Base-by-base conservation (phyloP, 805 yeast species). In the Hanseniaspora thailandica region DNA sequence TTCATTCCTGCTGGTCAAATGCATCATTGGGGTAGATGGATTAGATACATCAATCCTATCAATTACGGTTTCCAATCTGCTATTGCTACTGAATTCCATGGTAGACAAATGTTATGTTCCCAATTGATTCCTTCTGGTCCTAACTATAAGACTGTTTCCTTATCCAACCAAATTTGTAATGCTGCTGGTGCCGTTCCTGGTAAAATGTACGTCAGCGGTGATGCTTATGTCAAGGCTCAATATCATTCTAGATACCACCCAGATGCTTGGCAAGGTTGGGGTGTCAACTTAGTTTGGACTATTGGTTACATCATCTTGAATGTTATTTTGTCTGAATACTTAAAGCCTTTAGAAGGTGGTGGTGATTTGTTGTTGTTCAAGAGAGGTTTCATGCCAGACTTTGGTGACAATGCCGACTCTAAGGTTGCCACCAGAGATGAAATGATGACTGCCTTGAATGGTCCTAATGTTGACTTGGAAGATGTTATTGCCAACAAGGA, bases 1-100 rank as follows among this genome's bases (percentile, higher is more conserved):
- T 75, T 80, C 65, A 65, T 68, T 54, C 74, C 64, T 58, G 55
- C 67, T 41, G 69, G 70, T 48, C 65, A 64, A 38, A 74, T 76
- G 78, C 76, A 76, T 60, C 81, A 80, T 59, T 79, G 84, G 84
- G 75, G 77, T 55, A 74, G 78, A 63, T 76, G 81, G 80, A 69
- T 71, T 59, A 71, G 75, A 47, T 76, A 72, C 61, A 55, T 73
- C 47, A 73, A 76, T 59, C 80, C 81, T 7, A 56, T 76, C 45
- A 60, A 70, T 13, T 76, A 75, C 56, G 72, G 70, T 8, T 76
- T 71, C 55, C 85, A 80, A 63, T 62, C 78, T 15, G 67, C 79
- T 62, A 71, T 81, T 69, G 69, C 76, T 7, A 75, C 74, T 56
- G 84, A 81, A 64, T 80, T 80, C 63, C 71, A 72, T 56, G 75